These are phyloP conservation scores for Penicillium sp. DNA, from an alignment of 2,329 filamentous ascomycete genomes.

Conservation along the genomic window DNA sequence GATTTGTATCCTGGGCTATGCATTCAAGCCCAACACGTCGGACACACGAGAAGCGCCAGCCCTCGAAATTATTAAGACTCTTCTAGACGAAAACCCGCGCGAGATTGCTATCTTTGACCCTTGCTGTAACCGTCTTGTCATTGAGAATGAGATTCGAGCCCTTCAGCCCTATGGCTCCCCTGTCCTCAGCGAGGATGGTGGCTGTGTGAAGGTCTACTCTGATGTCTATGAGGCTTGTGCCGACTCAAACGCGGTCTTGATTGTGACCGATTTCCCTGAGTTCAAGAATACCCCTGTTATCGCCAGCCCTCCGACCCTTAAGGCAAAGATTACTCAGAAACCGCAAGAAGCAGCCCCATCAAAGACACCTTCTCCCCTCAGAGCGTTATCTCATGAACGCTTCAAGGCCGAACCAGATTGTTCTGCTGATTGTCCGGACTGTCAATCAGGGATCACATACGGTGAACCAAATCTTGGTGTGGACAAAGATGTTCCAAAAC, in stretches of 20 bases:
- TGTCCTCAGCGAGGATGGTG: conserved; percentile 16
- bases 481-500: conserved; percentile 4
- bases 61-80: conserved; percentile 14
- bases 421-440: conserved; percentile 16
- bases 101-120: conserved; percentile 19
- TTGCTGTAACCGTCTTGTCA: conserved; percentile 12
- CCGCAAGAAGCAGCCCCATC: background rate
- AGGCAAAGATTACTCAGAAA: background rate
- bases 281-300: conserved; percentile 9
- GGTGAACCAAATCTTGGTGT: background rate
- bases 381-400: background rate
- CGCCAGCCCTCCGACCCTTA: background rate
- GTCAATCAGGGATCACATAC: conserved; percentile 9
- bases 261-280: conserved; percentile 20
- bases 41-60: conserved; percentile 71
- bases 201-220: conserved; percentile 15
- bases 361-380: background rate
- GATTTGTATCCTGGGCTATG: conserved; percentile 69
- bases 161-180: conserved; percentile 8
- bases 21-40: conserved; percentile 76
- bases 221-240: conserved; percentile 13
- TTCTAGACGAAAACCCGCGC: conserved; percentile 14
- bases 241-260: conserved; percentile 14
- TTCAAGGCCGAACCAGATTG: conserved; percentile 12
- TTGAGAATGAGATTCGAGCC: conserved; percentile 12